phyloP scores from a whole-genome alignment of 2,329 filamentous ascomycete species.

The Xylaria sp. region DNA sequence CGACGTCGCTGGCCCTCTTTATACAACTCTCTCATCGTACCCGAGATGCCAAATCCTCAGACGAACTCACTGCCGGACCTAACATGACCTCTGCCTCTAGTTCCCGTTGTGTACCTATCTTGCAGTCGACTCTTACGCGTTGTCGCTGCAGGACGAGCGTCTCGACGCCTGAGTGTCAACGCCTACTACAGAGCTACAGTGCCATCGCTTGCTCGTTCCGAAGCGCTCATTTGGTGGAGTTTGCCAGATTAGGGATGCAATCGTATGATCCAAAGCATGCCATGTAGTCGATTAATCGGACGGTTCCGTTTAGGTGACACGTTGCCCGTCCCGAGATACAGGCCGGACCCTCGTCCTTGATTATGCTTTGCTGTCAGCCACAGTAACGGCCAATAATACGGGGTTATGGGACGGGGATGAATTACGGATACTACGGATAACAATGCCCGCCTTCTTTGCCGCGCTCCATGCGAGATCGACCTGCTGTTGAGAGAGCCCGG shows the following conservation, averaged over 20 bases:
- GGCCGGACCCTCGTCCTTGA: slow-evolving; percentile 37
- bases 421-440: slow-evolving; percentile 30
- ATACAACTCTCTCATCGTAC: slow-evolving; percentile 37
- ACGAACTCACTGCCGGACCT: slow-evolving; percentile 22
- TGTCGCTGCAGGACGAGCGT: slow-evolving; percentile 27
- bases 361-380: slow-evolving; percentile 37
- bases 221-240: slow-evolving; percentile 30
- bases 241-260: slow-evolving; percentile 37
- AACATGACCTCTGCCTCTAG: slow-evolving; percentile 14
- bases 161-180: slow-evolving; percentile 27
- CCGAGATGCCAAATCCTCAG: slow-evolving; percentile 12
- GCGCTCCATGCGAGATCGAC: slow-evolving; percentile 35
- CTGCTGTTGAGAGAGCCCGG: slow-evolving; percentile 28
- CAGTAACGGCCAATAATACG: slow-evolving; percentile 22
- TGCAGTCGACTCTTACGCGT: slow-evolving; percentile 23
- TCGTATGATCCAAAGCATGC: slow-evolving; percentile 44
- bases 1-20: slow-evolving; percentile 36
- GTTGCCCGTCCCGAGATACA: slow-evolving; percentile 42
- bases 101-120: slow-evolving; percentile 34
- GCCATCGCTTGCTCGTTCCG: slow-evolving; percentile 23
- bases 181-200: slow-evolving; percentile 22
- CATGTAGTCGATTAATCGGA: slow-evolving; percentile 32
- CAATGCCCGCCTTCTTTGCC: slow-evolving; percentile 30
- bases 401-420: slow-evolving; percentile 21
- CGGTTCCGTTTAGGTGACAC: slow-evolving; percentile 44